Evolutionary conservation across 352 stramenopile genomes (phyloP).

Genomic region (Globisporangium spiculum): DNA sequence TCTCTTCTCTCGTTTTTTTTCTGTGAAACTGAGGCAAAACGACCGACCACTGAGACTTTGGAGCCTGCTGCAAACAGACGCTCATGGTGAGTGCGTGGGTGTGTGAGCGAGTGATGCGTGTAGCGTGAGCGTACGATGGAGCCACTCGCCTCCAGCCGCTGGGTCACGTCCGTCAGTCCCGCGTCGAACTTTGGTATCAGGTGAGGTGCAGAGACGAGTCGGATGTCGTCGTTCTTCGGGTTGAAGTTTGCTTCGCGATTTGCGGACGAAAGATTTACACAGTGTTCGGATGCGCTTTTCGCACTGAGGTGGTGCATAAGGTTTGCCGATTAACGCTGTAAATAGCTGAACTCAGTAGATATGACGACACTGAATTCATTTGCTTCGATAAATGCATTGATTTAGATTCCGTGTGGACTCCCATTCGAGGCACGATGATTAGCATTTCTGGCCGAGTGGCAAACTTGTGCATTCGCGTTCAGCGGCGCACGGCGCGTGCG

Average conservation of each 20-base stretch:
- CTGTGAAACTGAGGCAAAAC: conserved; percentile 3
- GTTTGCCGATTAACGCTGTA: too few species aligned
- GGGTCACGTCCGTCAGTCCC: not conserved
- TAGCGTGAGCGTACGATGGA: not conserved
- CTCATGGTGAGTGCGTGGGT: too few species aligned
- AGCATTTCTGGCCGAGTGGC: not conserved
- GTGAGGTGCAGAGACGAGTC: not conserved
- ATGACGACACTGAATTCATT: too few species aligned
- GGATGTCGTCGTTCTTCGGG: not conserved
- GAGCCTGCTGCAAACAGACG: not conserved
- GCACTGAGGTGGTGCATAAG: too few species aligned
- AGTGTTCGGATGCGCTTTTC: too few species aligned
- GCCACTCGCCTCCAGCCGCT: not conserved
- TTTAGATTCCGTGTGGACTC: too few species aligned
- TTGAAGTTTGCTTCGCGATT: not conserved
- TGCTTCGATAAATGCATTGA: too few species aligned
- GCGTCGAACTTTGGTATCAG: not conserved
- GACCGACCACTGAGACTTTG: not conserved
- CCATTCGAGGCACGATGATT: not conserved
- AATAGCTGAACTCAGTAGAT: too few species aligned
- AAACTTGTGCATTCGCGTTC: not conserved
- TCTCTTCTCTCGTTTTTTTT: not conserved
- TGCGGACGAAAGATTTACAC: too few species aligned
- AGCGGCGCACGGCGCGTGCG: not conserved
- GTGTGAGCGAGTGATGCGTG: not conserved